Evolutionary conservation across 1,284 basidiomycete species (phyloP), one percentile per base, ranked within the genome.

Genomic region (Trametes sp.): DNA sequence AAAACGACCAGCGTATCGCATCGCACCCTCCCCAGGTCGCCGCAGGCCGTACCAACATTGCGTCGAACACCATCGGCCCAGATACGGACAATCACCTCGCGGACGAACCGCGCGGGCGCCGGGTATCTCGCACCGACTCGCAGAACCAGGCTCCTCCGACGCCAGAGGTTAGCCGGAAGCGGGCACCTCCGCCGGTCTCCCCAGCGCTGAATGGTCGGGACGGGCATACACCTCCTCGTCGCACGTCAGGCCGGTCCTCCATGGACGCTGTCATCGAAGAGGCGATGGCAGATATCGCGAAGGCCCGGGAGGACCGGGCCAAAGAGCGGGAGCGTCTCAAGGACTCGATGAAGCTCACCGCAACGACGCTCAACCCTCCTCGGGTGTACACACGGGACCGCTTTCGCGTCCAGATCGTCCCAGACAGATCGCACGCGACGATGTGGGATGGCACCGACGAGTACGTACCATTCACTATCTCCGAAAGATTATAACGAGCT

Each of bases 381-480:
- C 33, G 19, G 2, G 1, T 13, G 21, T 8, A n/a, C 5, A 5
- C 41, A 2, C 21, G 9, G 11, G 23, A 49, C 21, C 44, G 59
- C 9, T 54, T 54, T 44, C 33, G n/a, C 2, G 28, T 54, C 7
- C 26, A 42, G 3, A 60, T 60, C 28, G 6, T 41, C 4, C 45
- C 59, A 11, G 59, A 50, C 29, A 6, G 11, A 1, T 16, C 29
- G 14, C 52, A 42, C 23, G 28, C 52, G 10, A 54, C 59, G 23
- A 42, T 60, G 11, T 60, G 59, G 59, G 59, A 54, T 4, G 45
- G 38, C 14, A 19, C 26, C 10, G 16, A 42, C 23, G 10, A 24
- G 59, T 60, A 42, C 24, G 59, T 54, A 6, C 21, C 21, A 9
- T 26, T 16, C 8, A 2, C 13, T 35, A n/a, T n/a, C n/a, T 14